Percentiles rank a stretch among this genome's conserved stretches.
These are phyloP conservation scores for Pholiota microspora DNA, from an alignment of 768 basidiomycete species.

Conservation along the genomic window DNA sequence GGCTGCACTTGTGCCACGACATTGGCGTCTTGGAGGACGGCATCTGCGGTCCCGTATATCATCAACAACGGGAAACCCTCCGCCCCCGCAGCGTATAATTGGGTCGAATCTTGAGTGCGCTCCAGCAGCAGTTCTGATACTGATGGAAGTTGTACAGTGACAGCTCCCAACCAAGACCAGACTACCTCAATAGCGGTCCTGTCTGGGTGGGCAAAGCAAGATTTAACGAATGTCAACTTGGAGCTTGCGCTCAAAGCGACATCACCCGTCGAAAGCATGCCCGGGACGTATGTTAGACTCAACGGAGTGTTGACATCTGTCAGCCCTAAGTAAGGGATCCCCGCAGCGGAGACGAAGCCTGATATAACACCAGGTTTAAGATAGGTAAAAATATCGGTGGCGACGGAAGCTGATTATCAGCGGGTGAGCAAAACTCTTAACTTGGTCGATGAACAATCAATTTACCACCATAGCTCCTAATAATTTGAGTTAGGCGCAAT, in stretches of 20 bases:
- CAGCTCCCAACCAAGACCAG: neutral
- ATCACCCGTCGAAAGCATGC: conserved; percentile 1
- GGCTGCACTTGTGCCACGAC: neutral
- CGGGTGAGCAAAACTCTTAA: neutral
- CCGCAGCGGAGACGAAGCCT: conserved; percentile 5
- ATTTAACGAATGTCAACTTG: neutral
- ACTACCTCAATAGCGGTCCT: neutral
- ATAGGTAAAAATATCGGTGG: conserved; percentile 7
- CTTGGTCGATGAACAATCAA: neutral
- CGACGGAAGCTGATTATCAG: conserved; percentile 1
- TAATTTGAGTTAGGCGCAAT: neutral
- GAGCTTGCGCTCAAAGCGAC: neutral
- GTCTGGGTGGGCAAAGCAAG: conserved; percentile 1
- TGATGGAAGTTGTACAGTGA: neutral
- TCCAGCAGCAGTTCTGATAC: neutral
- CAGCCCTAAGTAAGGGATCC: neutral
- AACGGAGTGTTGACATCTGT: neutral
- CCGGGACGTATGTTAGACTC: neutral
- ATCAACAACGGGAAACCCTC: neutral
- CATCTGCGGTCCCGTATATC: conserved; percentile 1
- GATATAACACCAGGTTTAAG: conserved; percentile 1
- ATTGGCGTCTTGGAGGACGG: neutral
- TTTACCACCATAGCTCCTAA: conserved; percentile 4
- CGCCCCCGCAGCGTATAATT: neutral
- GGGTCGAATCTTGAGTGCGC: neutral